Conservation (phyloP, 2,329 filamentous ascomycete species). For the Aspergillus melleus region DNA sequence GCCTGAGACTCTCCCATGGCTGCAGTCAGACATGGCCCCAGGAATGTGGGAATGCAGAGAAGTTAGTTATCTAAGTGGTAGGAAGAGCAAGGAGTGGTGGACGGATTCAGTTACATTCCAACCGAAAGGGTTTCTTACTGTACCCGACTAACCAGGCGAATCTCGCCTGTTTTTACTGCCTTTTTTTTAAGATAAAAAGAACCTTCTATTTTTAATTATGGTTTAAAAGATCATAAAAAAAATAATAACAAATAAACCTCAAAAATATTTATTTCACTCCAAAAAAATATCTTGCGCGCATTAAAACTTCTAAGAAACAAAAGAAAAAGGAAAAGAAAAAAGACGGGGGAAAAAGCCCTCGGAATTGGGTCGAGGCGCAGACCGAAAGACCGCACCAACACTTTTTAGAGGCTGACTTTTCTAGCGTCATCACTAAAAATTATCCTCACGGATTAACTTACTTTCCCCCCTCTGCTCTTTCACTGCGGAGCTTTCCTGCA, state of each 20-base stretch:
- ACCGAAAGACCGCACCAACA: conserved; percentile 26
- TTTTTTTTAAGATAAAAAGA: too few relatives aligned
- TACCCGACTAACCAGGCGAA: too few relatives aligned
- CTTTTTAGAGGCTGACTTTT: conserved; percentile 39
- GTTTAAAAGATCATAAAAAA: background rate
- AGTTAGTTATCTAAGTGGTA: too few relatives aligned
- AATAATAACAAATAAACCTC: too few relatives aligned
- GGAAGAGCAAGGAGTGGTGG: too few relatives aligned
- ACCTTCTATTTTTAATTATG: background rate
- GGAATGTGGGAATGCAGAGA: background rate
- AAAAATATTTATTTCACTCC: too few relatives aligned
- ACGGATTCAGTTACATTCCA: background rate
- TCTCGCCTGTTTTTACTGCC: too few relatives aligned
- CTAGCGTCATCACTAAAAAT: conserved; percentile 46
- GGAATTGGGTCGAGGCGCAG: conserved; percentile 23
- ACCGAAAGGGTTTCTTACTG: background rate
- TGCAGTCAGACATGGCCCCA: too few relatives aligned
- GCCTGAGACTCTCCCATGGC: background rate
- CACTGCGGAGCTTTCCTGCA: conserved; percentile 27
- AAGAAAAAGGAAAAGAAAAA: conserved; percentile 4
- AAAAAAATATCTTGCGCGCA: background rate
- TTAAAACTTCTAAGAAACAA: background rate
- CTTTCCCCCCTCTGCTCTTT: conserved; percentile 29
- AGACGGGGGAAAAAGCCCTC: conserved; percentile 19
- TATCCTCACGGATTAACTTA: conserved; percentile 41